Evolutionary conservation across 208 protist genomes (phyloP).

Genomic region (Acanthamoeba royreba): DNA sequence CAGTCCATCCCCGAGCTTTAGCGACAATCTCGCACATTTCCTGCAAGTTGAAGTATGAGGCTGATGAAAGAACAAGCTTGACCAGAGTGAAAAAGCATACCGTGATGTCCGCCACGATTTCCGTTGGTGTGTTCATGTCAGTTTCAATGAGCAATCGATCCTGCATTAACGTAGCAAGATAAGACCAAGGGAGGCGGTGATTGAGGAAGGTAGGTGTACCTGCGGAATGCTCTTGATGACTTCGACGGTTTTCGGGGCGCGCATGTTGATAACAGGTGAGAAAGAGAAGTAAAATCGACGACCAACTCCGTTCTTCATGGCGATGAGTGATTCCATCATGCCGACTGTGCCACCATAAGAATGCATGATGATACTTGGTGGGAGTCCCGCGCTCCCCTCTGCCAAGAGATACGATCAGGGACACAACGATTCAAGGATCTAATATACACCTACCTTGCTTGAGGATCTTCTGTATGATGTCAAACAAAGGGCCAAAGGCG

Average conservation of each 20-base stretch:
- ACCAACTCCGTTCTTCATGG: background rate
- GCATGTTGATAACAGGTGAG: slow-evolving; percentile 44
- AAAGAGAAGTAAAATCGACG: slow-evolving; percentile 47
- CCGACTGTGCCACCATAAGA: slow-evolving; percentile 24
- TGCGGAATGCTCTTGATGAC: slow-evolving; percentile 28
- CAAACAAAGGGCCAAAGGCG: slow-evolving; percentile 29
- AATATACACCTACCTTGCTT: background rate
- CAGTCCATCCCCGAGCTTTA: background rate
- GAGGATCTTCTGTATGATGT: background rate
- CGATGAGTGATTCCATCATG: slow-evolving; percentile 17
- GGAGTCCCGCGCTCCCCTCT: background rate
- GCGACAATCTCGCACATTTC: slow-evolving; percentile 17
- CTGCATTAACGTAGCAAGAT: background rate
- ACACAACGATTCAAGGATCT: background rate
- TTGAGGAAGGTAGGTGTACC: background rate
- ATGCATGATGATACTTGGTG: slow-evolving; percentile 42
- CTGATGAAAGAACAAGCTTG: background rate
- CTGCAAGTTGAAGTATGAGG: background rate
- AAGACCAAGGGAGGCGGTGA: background rate
- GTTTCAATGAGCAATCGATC: slow-evolving; percentile 34
- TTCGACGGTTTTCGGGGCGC: background rate
- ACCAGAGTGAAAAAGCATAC: background rate
- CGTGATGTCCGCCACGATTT: background rate
- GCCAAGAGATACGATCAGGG: background rate
- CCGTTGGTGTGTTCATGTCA: background rate